Evolutionary conservation across 2,329 filamentous ascomycete genomes (phyloP).

Genomic region (Lasiodiplodia citricola): DNA sequence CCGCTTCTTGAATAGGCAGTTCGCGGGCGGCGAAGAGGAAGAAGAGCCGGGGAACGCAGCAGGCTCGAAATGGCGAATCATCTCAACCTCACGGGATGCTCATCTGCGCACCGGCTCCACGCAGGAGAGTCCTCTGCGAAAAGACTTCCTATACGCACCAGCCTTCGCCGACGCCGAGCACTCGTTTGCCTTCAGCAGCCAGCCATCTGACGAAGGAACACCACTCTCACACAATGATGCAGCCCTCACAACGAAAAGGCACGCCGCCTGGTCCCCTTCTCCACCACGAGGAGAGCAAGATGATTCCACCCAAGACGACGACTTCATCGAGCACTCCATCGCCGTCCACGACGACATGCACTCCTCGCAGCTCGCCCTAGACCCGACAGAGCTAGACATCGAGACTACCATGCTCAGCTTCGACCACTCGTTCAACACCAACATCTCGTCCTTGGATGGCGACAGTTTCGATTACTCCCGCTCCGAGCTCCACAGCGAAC

Average conservation of each 20-base stretch:
- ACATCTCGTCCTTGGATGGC: constrained; percentile 41
- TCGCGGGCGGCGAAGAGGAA: neutral
- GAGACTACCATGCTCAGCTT: constrained; percentile 21
- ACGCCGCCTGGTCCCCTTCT: neutral
- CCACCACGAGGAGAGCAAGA: neutral
- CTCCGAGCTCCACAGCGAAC: constrained; percentile 5
- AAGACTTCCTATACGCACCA: constrained; percentile 1
- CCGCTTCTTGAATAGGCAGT: constrained; percentile 42
- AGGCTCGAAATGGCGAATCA: constrained; percentile 5
- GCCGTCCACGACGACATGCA: constrained; percentile 69
- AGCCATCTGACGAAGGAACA: neutral
- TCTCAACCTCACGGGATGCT: neutral
- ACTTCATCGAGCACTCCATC: constrained; percentile 80
- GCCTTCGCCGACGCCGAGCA: neutral
- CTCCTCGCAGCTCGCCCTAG: constrained; percentile 59
- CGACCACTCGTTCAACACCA: constrained; percentile 34
- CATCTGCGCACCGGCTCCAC: constrained; percentile 14
- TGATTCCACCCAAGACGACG: neutral
- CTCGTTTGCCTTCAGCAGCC: constrained; percentile 1
- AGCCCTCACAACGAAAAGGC: no score
- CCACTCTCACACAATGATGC: neutral
- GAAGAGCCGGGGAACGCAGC: neutral
- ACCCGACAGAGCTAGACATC: neutral
- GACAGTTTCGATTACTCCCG: constrained; percentile 39
- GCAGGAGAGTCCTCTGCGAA: constrained; percentile 8